Conservation (phyloP, 768 basidiomycete species). For the Infundibulicybe gibba region DNA sequence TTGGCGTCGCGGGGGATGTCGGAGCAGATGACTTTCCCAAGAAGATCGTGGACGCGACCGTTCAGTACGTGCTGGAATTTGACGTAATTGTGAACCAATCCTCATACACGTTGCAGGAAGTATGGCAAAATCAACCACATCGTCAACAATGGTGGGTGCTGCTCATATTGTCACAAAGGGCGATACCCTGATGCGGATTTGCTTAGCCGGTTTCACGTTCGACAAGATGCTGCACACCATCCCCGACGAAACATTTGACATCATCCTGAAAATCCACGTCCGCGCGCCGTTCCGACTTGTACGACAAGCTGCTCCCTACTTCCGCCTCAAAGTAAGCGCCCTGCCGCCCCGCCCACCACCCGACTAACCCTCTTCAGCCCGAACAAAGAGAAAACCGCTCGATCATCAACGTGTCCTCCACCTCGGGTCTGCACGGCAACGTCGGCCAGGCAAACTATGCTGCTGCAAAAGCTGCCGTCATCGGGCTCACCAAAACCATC, state of each 20-base stretch:
- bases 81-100: background rate
- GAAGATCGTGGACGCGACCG: constrained; percentile 70
- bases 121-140: constrained; percentile 88
- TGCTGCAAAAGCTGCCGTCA: constrained; percentile 72
- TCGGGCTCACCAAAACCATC: constrained; percentile 82
- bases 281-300: constrained; percentile 84
- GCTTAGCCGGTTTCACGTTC: constrained; percentile 67
- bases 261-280: constrained; percentile 83
- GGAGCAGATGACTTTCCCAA: constrained; percentile 81
- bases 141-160: constrained; percentile 66
- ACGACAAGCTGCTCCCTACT: constrained; percentile 80
- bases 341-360: background rate
- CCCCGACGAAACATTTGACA: constrained; percentile 76
- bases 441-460: constrained; percentile 85
- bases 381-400: constrained; percentile 64
- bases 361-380: constrained; percentile 27
- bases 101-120: constrained; percentile 36
- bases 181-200: background rate
- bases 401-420: constrained; percentile 80
- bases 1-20: constrained; percentile 77
- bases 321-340: constrained; percentile 63
- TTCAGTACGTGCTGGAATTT: constrained; percentile 47
- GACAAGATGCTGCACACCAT: constrained; percentile 90
- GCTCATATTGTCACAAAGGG: background rate
- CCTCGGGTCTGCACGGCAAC: constrained; percentile 81